Base-by-base conservation (phyloP, 2,329 filamentous ascomycete species). In the Cordyceps cateniannulata region DNA sequence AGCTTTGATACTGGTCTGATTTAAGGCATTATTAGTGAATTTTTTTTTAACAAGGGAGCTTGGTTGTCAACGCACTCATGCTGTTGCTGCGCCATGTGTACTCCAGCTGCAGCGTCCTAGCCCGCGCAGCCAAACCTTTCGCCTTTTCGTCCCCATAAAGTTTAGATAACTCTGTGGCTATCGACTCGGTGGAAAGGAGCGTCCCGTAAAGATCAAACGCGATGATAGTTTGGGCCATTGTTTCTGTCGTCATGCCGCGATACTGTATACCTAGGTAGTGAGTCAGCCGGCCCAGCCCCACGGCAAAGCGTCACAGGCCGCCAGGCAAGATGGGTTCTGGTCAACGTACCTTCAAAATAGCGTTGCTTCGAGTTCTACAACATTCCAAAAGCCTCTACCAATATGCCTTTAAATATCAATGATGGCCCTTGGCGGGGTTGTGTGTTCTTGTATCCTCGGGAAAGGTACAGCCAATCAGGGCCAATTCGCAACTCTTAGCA, bases 181-280 rank as follows among this genome's bases (percentile, higher is more conserved):
- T 89, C 32, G 85, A 89, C 48, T 85, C 83, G 1, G 88, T 90
- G 10, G 87, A 90, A 6, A 92, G 78, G 10, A 93, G 73, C 2
- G 88, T 92, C 59, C 88, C 89, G 71, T 91, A 92, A 2, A 90
- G 78, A 67, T 93, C 89, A 64, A 93, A 91, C 1, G 87, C 88
- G 59, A 92, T 77, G 51, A 87, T 73, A 18, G 70, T 75, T 49
- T 72, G 63, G 24, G 63, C 45, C 70, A 71, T 72, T 45, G 25
- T 56, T 29, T 9, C n/a, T n/a, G 25, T 22, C 54, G 59, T 42
- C 24, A 45, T 35, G 22, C 45, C 1, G 49, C n/a, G 38, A 7
- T 18, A 16, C 59, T 54, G 42, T 29, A 10, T 53, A n/a, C n/a
- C n/a, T n/a, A n/a, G n/a, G n/a, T n/a, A 40, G 49, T 59, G 55